A percentile compares a stretch with the other conserved stretches of the same genome.
These are phyloP conservation scores for Xanthoceras sorbifolium DNA, from an alignment of 345 rosid genomes.

Conservation along the genomic window DNA sequence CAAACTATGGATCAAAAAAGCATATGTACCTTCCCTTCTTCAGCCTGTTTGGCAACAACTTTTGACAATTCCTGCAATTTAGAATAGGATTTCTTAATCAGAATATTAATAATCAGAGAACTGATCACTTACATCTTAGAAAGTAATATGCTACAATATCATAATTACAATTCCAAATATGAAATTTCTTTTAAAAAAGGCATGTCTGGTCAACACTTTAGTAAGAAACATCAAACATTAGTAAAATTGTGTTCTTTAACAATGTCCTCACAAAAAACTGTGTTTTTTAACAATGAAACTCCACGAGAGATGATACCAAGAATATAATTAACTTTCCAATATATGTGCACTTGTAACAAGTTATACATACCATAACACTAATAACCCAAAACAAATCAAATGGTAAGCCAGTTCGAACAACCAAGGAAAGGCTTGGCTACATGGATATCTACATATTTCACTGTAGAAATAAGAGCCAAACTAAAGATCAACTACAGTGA, in stretches of 20 bases:
- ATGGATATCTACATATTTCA: not conserved
- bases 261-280: not conserved
- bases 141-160: not conserved
- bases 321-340: not conserved
- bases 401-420: not conserved
- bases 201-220: not conserved
- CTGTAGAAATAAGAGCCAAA: not conserved
- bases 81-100: not conserved
- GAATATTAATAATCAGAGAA: not conserved
- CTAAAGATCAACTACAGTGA: not conserved
- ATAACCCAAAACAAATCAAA: not conserved
- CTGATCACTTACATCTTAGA: conserved; percentile 6
- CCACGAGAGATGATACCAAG: not conserved
- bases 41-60: conserved; percentile 88
- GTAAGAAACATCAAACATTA: not conserved
- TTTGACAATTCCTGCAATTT: conserved; percentile 73
- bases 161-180: not conserved
- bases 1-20: conserved; percentile 18
- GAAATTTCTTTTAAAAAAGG: not conserved
- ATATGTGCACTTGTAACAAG: not conserved
- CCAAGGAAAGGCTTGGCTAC: not conserved
- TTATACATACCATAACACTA: conserved; percentile 4
- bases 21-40: conserved; percentile 82
- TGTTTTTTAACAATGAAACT: not conserved
- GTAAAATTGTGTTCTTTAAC: not conserved